Evolutionary conservation across 1,139 yeast species (phyloP).

Genomic region (Candida dubliniensis): DNA sequence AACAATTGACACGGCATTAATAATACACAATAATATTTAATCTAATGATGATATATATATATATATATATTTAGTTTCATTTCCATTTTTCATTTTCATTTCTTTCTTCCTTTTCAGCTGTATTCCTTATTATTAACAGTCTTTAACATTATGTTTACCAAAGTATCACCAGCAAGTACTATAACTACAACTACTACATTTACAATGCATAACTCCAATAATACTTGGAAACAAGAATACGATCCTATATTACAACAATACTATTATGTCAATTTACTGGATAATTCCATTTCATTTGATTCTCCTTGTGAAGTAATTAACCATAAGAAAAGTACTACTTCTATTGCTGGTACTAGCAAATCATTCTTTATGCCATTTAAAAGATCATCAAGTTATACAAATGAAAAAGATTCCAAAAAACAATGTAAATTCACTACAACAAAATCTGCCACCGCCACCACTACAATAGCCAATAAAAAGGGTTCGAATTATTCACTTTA

Average conservation of each 20-base stretch:
- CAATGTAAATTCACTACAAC: not conserved
- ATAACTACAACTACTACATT: not conserved
- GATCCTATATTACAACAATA: conserved; percentile 37
- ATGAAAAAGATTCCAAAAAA: not conserved
- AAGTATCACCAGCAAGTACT: not conserved
- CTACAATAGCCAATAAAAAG: not conserved
- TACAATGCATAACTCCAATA: not conserved
- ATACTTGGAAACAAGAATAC: conserved; percentile 27
- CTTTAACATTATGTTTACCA: not conserved
- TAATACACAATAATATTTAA: no score
- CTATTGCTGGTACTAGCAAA: not conserved
- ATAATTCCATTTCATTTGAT: conserved; percentile 38
- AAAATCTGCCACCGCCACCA: not conserved
- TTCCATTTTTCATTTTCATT: not conserved
- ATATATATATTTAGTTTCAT: not conserved
- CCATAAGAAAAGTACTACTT: conserved; percentile 4
- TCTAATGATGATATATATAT: no score
- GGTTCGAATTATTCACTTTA: conserved; percentile 5
- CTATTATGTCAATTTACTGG: conserved; percentile 35
- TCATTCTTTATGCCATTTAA: conserved; percentile 2
- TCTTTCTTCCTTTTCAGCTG: not conserved
- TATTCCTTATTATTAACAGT: no score
- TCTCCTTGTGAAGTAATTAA: conserved; percentile 41
- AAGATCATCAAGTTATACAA: not conserved
- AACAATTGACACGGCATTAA: no score